Evolutionary conservation across 768 basidiomycete genomes (phyloP), one percentile per base, ranked within the genome.

Genomic region (Daedaleopsis sinensis): DNA sequence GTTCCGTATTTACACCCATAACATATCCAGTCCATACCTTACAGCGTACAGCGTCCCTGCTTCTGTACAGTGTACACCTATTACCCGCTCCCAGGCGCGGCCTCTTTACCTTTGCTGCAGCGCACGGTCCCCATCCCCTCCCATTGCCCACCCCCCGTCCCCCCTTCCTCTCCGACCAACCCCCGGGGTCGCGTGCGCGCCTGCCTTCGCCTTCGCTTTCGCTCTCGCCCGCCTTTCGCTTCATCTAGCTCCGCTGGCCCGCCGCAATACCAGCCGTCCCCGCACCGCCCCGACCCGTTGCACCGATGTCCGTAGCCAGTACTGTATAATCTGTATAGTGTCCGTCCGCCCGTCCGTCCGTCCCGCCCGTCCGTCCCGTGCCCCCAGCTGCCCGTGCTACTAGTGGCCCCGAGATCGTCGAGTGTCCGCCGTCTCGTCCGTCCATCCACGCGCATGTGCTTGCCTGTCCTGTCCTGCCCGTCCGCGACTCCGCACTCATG

Each of bases 21-120:
- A 55, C 36, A 46, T 55, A 55, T 55, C 36, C 37, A n/a, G n/a
- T n/a, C n/a, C 21, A n/a, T 55, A 55, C 54, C 27, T 44, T 55
- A 55, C 54, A 43, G 19, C 44, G 10, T 46, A n/a, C n/a, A n/a
- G n/a, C 27, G 7, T 39, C 11, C 18, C 54, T 27, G 24, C 27
- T 32, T 32, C 27, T 32, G n/a, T n/a, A n/a, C n/a, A n/a, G n/a
- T 43, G 54, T 55, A 47, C 54, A 46, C 43, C 54, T 52, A 42
- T 23, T 24, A 54, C 15, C 19, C 18, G 35, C 11, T 49, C 23
- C 23, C 47, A 21, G 47, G 13, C 23, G 12, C 47, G 47, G 47
- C 47, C 23, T 42, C 18, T 18, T 42, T 18, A 42, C 39, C 11
- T 5, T 10, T 32, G 7, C 27, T 3, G 27, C 27, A 32, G 27